Evolutionary conservation across 2,329 filamentous ascomycete genomes (phyloP), one percentile per base, ranked within the genome.

Genomic region (Trichophyton schoenleinii): DNA sequence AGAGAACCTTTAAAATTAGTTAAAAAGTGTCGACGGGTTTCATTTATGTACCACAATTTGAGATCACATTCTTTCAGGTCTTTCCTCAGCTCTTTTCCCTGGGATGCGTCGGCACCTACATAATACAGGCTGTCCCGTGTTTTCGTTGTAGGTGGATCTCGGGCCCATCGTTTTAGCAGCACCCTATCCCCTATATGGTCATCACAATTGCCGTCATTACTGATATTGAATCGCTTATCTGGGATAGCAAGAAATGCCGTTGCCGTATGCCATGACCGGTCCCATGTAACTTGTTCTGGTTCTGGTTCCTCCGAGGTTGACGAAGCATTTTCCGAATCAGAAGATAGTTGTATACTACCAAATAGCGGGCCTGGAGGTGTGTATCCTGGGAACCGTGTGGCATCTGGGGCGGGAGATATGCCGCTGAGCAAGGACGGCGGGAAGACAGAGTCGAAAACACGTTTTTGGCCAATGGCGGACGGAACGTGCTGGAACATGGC

Each of bases 401-500:
- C 64, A 22, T 63, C 63, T 5, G 66, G 67, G 7, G 68, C 68
- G 18, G 72, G 66, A 46, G 70, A 63, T 61, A 68, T 68, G 65
- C 69, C 68, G 60, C 71, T 70, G n/a, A 71, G 65, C 18, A 71
- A 71, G 60, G 73, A 67, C 58, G 73, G 70, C 57, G 75, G 70
- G 63, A 78, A 77, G 57, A 78, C 75, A 11, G 75, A 76, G 61
- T 68, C 68, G 65, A 77, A 76, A 22, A 78, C 71, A 64, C 74
- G 75, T 67, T 72, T 72, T 64, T 72, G 73, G 62, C 67, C 61
- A 36, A 64, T 63, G 31, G 63, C 58, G 31, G 61, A 62, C 2
- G 64, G 63, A 34, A 60, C 52, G 36, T 61, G 59, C 38, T 52
- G 63, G 36, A 65, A 65, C 64, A 66, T 66, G 25, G 28, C 28